Conservation (phyloP, 1,284 basidiomycete species). For the Volvariella volvacea region DNA sequence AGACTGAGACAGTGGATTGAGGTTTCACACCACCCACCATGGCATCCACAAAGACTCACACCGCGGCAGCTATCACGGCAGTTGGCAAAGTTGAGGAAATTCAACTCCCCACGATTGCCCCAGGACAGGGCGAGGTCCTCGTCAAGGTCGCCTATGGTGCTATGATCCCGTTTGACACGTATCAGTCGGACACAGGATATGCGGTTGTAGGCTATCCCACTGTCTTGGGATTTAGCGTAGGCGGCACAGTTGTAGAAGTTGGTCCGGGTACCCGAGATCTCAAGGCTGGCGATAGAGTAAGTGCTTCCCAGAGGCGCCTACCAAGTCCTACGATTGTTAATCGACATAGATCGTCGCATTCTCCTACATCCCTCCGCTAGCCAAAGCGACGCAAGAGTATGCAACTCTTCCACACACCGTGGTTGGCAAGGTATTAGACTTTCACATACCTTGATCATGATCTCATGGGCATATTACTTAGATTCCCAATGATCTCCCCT, state of each 20-base stretch:
- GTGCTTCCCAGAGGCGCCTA: constrained; percentile 3
- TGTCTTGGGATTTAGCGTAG: constrained; percentile 32
- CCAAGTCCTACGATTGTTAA: constrained; percentile 1
- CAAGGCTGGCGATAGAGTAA: constrained; percentile 35
- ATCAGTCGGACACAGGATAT: constrained; percentile 30
- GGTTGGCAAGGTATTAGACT: constrained; percentile 33
- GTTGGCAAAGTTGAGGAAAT: constrained; percentile 27
- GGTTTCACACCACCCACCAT: too few species aligned
- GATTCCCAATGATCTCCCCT: constrained; percentile 34
- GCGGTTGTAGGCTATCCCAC: constrained; percentile 29
- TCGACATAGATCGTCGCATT: constrained; percentile 30
- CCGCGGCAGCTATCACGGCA: constrained; percentile 29
- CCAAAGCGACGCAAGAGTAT: constrained; percentile 38
- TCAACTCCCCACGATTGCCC: constrained; percentile 31
- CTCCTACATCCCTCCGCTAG: constrained; percentile 18
- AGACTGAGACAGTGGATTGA: too few species aligned
- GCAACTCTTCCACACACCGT: constrained; percentile 25
- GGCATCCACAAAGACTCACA: constrained; percentile 18
- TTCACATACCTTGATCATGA: not conserved
- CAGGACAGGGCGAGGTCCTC: constrained; percentile 34
- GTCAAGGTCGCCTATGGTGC: constrained; percentile 40
- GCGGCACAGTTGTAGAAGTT: constrained; percentile 32
- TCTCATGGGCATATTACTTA: constrained; percentile 11
- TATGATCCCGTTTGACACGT: constrained; percentile 35
- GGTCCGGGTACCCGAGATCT: constrained; percentile 34